Evolutionary conservation across 257 asterid genomes (phyloP), one percentile per base, ranked within the genome.

Genomic region (Osmanthus fragrans): DNA sequence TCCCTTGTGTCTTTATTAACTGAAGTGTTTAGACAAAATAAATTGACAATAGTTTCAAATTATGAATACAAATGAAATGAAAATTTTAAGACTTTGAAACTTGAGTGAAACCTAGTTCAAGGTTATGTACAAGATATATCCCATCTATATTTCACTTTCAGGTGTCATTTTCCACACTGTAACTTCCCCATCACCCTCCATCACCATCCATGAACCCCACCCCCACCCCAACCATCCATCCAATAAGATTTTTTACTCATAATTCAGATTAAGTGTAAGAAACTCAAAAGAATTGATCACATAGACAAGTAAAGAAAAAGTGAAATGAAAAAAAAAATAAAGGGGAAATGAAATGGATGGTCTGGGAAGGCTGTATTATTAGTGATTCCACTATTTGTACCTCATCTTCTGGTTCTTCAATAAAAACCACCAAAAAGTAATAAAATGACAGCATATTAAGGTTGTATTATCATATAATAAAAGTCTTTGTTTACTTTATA

Each of bases 91-190:
- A 83, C 58, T 72, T 68, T 54, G 67, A 78, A 76, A 71, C 80
- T 71, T 84, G 76, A 82, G 86, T 82, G 85, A 37, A 83, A 81
- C 87, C 85, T 78, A 86, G 90, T 85, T 86, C 81, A 87, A 76
- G 83, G 82, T 85, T 76, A 87, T 80, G 83, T 73, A 25, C 80
- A 84, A 83, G 86, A 84, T 75, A 87, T 73, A 81, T 86, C 92
- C 82, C 83, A 63, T 63, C 69, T 63, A 19, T 21, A 63, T 88
- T 70, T 89, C 92, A 80, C 36, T 82, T 72, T 56, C 73, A 74
- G 33, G 40, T 34, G 88, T 87, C 91, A 23, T 81, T 87, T 82
- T 84, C 90, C 68, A 77, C 88, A 78, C 74, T 74, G 77, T 76
- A 79, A 80, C 79, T 74, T 23, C 78, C 36, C 60, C 81, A 36